These are phyloP conservation scores for Termitomyces sp. DNA, from an alignment of 768 basidiomycete species.

Conservation along the genomic window DNA sequence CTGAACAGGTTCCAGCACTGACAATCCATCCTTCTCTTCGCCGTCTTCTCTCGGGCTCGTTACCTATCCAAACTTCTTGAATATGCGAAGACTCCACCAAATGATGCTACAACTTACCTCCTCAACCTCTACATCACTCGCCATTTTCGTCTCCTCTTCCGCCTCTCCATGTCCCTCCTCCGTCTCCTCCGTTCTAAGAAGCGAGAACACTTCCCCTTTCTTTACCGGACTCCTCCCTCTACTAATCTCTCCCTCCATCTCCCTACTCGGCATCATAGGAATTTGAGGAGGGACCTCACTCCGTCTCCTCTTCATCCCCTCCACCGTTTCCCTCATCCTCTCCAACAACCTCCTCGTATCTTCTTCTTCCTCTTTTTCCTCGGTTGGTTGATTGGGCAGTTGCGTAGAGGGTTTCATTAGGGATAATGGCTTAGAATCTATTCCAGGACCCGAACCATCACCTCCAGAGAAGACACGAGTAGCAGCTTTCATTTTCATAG, in stretches of 20 bases:
- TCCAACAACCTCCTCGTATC: constrained; percentile 40
- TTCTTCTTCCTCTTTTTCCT: constrained; percentile 24
- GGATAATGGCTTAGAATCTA: not conserved
- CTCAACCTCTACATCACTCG: too few relatives aligned
- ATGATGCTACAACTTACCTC: not conserved
- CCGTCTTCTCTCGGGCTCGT: not conserved
- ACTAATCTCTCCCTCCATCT: not conserved
- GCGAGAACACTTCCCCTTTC: not conserved
- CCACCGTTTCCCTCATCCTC: constrained; percentile 44
- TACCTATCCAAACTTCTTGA: not conserved
- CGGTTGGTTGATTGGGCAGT: not conserved
- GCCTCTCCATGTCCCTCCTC: not conserved
- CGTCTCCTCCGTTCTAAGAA: not conserved
- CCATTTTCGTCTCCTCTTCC: not conserved
- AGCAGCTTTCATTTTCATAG: constrained; percentile 17
- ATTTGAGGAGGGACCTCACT: constrained; percentile 22
- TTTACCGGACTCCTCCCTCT: not conserved
- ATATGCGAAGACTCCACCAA: too few relatives aligned
- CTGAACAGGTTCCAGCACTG: not conserved
- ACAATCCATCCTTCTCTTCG: not conserved
- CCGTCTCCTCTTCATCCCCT: constrained; percentile 39
- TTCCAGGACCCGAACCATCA: not conserved
- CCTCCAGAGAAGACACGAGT: not conserved
- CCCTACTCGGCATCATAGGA: constrained; percentile 3
- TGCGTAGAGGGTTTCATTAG: not conserved